Percentiles rank a stretch among this genome's conserved stretches.
phyloP scores from a whole-genome alignment of 176 grass and related monocot species.

The Phoenix dactylifera region DNA sequence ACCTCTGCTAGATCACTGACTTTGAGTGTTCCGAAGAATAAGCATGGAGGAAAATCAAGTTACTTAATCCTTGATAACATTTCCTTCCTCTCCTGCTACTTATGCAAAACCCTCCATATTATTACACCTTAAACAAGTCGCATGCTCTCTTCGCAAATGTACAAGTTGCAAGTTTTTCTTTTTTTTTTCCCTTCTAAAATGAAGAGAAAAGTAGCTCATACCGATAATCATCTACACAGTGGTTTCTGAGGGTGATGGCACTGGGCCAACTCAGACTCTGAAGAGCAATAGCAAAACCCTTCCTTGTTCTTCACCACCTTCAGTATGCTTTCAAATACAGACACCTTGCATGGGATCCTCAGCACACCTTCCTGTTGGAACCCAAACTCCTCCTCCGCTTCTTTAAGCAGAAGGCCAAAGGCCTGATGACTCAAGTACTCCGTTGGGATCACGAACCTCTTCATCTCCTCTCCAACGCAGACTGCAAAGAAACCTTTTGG shows the following conservation, averaged over 20 bases:
- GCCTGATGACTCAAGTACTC: constrained; percentile 66
- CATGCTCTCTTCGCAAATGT: constrained; percentile 32
- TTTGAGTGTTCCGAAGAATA: no score
- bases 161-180: constrained; percentile 10
- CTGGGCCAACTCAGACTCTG: constrained; percentile 42
- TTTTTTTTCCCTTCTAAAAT: no score
- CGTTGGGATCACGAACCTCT: constrained; percentile 87
- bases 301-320: constrained; percentile 50
- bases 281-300: constrained; percentile 33
- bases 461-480: constrained; percentile 83
- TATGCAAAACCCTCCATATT: no score
- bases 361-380: constrained; percentile 76
- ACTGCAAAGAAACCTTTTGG: constrained; percentile 76
- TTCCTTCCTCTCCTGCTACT: constrained; percentile 28
- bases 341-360: constrained; percentile 75
- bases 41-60: constrained; percentile 1
- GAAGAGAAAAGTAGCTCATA: background rate
- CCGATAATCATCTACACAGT: constrained; percentile 41
- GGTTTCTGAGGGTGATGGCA: background rate
- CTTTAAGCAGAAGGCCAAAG: constrained; percentile 61
- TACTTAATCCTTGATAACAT: constrained; percentile 3
- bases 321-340: constrained; percentile 51
- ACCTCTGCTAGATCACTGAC: no score
- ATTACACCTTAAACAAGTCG: no score
- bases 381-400: constrained; percentile 90